These are phyloP conservation scores for Sugiyamaella marilandica DNA, from an alignment of 805 yeast species.

Conservation along the genomic window DNA sequence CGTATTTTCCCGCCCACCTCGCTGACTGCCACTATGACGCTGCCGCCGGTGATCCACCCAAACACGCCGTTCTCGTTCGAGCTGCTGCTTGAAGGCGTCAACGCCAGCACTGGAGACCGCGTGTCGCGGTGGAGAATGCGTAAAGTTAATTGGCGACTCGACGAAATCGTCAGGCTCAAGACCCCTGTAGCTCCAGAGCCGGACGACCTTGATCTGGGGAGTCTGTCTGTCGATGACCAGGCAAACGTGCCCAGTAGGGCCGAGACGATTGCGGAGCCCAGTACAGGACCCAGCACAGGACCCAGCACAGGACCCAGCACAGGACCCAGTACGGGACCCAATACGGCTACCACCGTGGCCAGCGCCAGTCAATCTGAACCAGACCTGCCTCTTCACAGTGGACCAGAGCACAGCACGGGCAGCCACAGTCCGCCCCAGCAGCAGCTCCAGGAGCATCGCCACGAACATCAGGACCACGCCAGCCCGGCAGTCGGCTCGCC, in stretches of 20 bases:
- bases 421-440: not conserved
- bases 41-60: conserved; percentile 88
- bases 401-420: too few species aligned
- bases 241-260: too few species aligned
- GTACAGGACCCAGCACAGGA: too few species aligned
- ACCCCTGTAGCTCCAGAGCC: conserved; percentile 8
- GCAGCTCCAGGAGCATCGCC: conserved; percentile 3
- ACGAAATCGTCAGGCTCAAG: conserved; percentile 64
- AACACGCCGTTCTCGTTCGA: conserved; percentile 81
- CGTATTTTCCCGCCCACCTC: conserved; percentile 96
- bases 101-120: conserved; percentile 13
- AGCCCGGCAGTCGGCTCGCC: not conserved
- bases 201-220: conserved; percentile 18
- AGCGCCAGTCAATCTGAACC: too few species aligned
- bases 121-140: conserved; percentile 85
- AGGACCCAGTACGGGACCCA: too few species aligned
- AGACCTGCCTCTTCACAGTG: too few species aligned
- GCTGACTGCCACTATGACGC: conserved; percentile 76
- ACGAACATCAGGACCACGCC: conserved; percentile 23
- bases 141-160: conserved; percentile 81
- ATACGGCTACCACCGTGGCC: too few species aligned
- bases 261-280: too few species aligned
- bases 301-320: too few species aligned
- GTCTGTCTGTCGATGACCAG: conserved; percentile 40
- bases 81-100: conserved; percentile 59